Base-by-base conservation (phyloP, 176 grass and related monocot species). In the Zea luxurians region DNA sequence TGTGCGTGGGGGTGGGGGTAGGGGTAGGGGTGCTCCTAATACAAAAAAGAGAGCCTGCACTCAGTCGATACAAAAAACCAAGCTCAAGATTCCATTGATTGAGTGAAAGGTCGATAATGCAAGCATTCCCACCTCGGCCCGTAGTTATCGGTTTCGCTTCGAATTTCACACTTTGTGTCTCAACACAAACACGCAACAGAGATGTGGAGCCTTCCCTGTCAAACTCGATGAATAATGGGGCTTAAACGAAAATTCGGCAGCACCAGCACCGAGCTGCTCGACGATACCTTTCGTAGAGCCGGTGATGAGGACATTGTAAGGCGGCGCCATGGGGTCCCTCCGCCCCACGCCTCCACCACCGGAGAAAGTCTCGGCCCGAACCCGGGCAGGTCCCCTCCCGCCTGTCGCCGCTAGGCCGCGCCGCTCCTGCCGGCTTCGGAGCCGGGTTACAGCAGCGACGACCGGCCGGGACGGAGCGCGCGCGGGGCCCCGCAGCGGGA, bases 241-340 rank as follows among this genome's bases (percentile, higher is more conserved):
- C 42, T 38, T 18, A 15, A 69, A 8, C 47, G 71, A 58, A 50
- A 17, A 11, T 48, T 8, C 4, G 4, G 8, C 11, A 40, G 11
- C 38, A 48, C 47, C 11, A 40, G 11, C 38, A 48, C 47, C 4
- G 17, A 69, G 53, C 36, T 35, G 37, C 59, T 4, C 16, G 7
- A 17, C 13, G 54, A 3, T 42, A 94, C 95, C 95, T 94, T 92
- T 97, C 38, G 89, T 91, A 47, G 95, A 98, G 11, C 95, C 95
- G 21, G 95, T 98, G 81, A 98, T 94, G 64, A 98, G 84, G 16
- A 98, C 87, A 81, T 94, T 94, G 75, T 90, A 98, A 57, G 87
- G 95, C 3, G 89, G 91, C 10, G 85, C 60, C 89, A 92, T 97
- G 12, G 87, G 80, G 36, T 92, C 89, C 73, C 45, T 90, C 53